Conservation (phyloP, 139 green algal genomes). For the Zygnema circumcarinatum region DNA sequence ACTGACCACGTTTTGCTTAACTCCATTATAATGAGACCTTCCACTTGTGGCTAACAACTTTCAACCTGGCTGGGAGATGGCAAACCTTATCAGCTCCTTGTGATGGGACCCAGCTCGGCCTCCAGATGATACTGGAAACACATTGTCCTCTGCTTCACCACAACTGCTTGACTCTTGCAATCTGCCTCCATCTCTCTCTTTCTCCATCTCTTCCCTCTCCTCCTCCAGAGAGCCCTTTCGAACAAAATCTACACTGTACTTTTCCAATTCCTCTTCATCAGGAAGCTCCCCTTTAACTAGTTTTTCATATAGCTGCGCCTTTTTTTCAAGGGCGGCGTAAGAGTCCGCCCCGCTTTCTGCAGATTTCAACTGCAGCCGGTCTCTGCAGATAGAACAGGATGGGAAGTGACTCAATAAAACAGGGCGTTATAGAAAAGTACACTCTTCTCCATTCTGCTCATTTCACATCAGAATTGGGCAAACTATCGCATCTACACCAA, state of each 20-base stretch:
- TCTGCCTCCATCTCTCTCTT: constrained; percentile 41
- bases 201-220: constrained; percentile 59
- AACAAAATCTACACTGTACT: constrained; percentile 83
- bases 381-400: too few relatives aligned
- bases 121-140: background rate
- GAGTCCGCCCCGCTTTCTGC: background rate
- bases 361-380: constrained; percentile 74
- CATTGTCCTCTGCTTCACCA: background rate
- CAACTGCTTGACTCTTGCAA: constrained; percentile 58
- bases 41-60: too few relatives aligned
- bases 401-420: too few relatives aligned
- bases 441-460: too few relatives aligned
- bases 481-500: too few relatives aligned
- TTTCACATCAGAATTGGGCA: too few relatives aligned
- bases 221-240: constrained; percentile 62
- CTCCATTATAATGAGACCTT: too few relatives aligned
- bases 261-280: constrained; percentile 68
- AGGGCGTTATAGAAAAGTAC: constrained; percentile 10
- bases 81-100: background rate
- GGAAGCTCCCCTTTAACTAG: constrained; percentile 67
- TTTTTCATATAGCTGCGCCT: constrained; percentile 81
- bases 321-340: constrained; percentile 77
- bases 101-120: background rate
- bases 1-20: too few relatives aligned
- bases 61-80: too few relatives aligned